Conservation (phyloP, 2,329 filamentous ascomycete species). For the Neopestalotiopsis clavispora region DNA sequence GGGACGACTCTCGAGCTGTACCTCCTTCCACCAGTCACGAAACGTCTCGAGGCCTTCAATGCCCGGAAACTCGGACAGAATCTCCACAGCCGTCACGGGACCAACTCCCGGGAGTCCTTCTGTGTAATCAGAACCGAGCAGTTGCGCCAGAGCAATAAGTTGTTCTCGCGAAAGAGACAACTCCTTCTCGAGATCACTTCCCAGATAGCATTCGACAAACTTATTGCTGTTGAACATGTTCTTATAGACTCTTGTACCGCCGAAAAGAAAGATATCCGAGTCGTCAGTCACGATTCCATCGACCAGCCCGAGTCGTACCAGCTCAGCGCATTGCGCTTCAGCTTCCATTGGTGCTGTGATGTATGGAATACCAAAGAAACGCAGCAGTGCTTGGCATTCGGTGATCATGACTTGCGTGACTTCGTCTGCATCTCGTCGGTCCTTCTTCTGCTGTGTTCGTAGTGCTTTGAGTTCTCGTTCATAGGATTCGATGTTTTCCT, state of each 20-base stretch:
- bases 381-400: constrained; percentile 90
- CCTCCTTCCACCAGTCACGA: constrained; percentile 82
- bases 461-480: constrained; percentile 86
- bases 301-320: constrained; percentile 84
- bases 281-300: constrained; percentile 99
- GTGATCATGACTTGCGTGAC: constrained; percentile 95
- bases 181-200: constrained; percentile 83
- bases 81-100: constrained; percentile 92
- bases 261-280: constrained; percentile 95
- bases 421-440: constrained; percentile 93
- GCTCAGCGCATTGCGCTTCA: constrained; percentile 94
- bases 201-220: constrained; percentile 94
- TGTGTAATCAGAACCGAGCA: constrained; percentile 93
- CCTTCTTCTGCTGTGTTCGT: constrained; percentile 93
- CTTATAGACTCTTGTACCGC: constrained; percentile 95
- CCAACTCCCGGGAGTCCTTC: constrained; percentile 90
- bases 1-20: constrained; percentile 71
- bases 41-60: constrained; percentile 71
- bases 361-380: constrained; percentile 92
- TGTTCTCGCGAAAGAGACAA: constrained; percentile 85
- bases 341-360: constrained; percentile 99
- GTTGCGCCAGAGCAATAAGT: constrained; percentile 86
- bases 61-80: constrained; percentile 84
- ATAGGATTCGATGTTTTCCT: constrained; percentile 77
- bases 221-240: constrained; percentile 99